Percentiles rank a stretch among this genome's conserved stretches.
phyloP scores from a whole-genome alignment of 148 eudicot species.

The Drosera capensis region DNA sequence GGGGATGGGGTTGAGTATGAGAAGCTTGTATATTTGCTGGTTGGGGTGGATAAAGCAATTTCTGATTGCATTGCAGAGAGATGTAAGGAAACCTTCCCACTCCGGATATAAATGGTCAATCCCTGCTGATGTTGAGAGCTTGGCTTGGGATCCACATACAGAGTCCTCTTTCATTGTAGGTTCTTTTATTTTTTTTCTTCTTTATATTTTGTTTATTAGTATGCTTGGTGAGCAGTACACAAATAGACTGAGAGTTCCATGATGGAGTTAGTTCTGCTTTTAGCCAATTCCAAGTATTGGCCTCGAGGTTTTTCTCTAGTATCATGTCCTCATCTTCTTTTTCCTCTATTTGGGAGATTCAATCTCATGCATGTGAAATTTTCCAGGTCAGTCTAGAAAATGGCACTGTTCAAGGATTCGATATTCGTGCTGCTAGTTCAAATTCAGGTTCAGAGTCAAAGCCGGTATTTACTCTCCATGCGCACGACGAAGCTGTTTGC shows the following conservation, averaged over 20 bases:
- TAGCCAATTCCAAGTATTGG: too few species aligned
- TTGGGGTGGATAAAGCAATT: not conserved
- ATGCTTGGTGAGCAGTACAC: not conserved
- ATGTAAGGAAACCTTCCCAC: slow-evolving; percentile 69
- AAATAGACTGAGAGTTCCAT: not conserved
- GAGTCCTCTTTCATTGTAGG: slow-evolving; percentile 75
- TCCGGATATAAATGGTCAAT: slow-evolving; percentile 78
- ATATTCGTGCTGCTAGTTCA: slow-evolving; percentile 57
- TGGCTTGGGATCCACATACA: slow-evolving; percentile 91
- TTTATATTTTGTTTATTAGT: not conserved
- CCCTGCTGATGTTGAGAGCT: slow-evolving; percentile 74
- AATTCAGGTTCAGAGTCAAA: slow-evolving; percentile 32
- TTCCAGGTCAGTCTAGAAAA: too few species aligned
- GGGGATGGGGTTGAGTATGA: too few species aligned
- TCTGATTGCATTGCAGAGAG: slow-evolving; percentile 48
- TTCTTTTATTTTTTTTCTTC: slow-evolving; percentile 4
- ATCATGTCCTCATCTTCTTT: too few species aligned
- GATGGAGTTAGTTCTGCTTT: not conserved
- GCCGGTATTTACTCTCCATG: slow-evolving; percentile 76
- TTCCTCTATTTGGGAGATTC: slow-evolving; percentile 82
- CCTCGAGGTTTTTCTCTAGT: too few species aligned
- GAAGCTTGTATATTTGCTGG: too few species aligned
- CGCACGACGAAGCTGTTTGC: too few species aligned
- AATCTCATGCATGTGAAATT: too few species aligned
- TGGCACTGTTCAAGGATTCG: slow-evolving; percentile 69